phyloP scores from a whole-genome alignment of 345 rosid genomes.

The Lenwebbia sp. region DNA sequence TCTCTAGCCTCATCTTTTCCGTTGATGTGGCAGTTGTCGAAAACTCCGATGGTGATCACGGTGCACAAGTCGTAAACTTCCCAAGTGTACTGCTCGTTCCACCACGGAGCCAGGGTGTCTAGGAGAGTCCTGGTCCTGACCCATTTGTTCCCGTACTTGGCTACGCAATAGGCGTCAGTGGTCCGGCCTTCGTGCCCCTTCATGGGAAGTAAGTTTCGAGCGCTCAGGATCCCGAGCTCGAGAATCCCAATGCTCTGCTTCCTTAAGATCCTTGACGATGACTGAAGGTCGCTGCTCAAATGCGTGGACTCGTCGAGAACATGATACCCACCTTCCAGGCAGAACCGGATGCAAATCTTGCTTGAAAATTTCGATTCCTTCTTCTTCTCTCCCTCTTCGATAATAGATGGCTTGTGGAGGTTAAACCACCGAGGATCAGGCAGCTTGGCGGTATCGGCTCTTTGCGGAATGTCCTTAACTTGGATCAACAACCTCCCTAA shows the following conservation, averaged over 20 bases:
- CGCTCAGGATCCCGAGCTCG: slow-evolving; percentile 80
- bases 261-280: slow-evolving; percentile 70
- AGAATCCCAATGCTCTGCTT: slow-evolving; percentile 68
- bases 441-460: slow-evolving; percentile 15
- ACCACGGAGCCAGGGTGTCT: slow-evolving; percentile 57
- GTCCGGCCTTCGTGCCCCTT: slow-evolving; percentile 62
- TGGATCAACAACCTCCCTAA: slow-evolving; percentile 16
- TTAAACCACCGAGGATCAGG: slow-evolving; percentile 25
- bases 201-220: slow-evolving; percentile 70
- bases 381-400: slow-evolving; percentile 42
- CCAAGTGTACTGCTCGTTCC: slow-evolving; percentile 99
- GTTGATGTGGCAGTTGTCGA: slow-evolving; percentile 35
- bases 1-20: slow-evolving; percentile 23
- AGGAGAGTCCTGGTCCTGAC: slow-evolving; percentile 85
- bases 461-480: slow-evolving; percentile 7
- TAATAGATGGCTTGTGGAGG: slow-evolving; percentile 15
- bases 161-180: slow-evolving; percentile 92
- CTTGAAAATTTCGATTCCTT: slow-evolving; percentile 71
- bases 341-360: slow-evolving; percentile 48
- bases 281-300: slow-evolving; percentile 90
- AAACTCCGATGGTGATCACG: slow-evolving; percentile 60
- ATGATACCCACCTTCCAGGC: slow-evolving; percentile 84
- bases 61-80: slow-evolving; percentile 93
- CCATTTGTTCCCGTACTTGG: slow-evolving; percentile 98
- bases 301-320: slow-evolving; percentile 93